Evolutionary conservation across 371 early-diverging fungal species (phyloP), one percentile per base, ranked within the genome.

Genomic region (Mortierella sp.): DNA sequence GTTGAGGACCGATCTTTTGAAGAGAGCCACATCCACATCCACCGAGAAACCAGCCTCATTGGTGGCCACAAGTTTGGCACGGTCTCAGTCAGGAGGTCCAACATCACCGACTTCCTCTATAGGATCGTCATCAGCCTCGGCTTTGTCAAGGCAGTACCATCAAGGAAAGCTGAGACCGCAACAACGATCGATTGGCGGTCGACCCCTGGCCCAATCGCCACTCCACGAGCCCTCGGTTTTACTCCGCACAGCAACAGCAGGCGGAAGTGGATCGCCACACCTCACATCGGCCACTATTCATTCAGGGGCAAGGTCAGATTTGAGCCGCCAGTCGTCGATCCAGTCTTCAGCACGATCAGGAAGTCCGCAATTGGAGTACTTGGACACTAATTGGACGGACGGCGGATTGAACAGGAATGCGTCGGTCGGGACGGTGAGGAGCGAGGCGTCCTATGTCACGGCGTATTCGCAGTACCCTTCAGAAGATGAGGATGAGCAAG

Each of bases 401-500:
- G 29, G 39, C 26, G 8, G 39, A 5, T 41, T 82, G 58, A 77
- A 82, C 65, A 74, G 82, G 13, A 82, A 82, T 43, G 39, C 82
- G 43, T 82, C 82, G 16, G 61, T 71, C 2, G 77, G 44, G 19
- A 81, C 82, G 16, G 64, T 63, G 29, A 70, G 71, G 52, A 74
- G 75, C 2, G 82, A 82, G 39, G 69, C 71, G 10, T 82, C 82
- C 11, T 82, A 77, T 67, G 68, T 69, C 26, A 82, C 82, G 22
- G 82, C 82, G 14, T 64, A 26, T 48, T 82, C 82, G 3, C 74
- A 61, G 45, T 66, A 80, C 31, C 73, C 74, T 34, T 81, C 81
- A 8, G 74, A 73, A 10, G 81, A 81, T 0, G 78, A 73, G 0
- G 50, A 66, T 16, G 3, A 58, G 22, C 58, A 64, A 19, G 61